phyloP scores from a whole-genome alignment of 257 asterid species.

The Nicotiana obtusifolia region DNA sequence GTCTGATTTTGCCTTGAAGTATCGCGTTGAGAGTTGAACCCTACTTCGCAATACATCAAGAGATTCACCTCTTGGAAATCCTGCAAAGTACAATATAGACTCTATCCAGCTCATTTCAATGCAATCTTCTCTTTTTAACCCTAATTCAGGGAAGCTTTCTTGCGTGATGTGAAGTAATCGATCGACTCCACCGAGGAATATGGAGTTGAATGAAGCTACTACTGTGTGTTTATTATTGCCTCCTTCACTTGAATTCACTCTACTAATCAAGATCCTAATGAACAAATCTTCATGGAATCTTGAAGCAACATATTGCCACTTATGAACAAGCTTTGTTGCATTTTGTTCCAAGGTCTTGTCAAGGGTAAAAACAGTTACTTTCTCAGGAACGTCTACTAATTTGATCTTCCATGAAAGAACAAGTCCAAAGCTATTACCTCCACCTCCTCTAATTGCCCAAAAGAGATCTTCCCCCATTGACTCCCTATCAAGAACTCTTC shows the following conservation, averaged over 20 bases:
- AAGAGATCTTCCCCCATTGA: slow-evolving; percentile 11
- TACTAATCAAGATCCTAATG: slow-evolving; percentile 1
- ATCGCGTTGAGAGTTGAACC: not conserved
- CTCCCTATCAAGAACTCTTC: slow-evolving; percentile 1
- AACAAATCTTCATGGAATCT: slow-evolving; percentile 10
- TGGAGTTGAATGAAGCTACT: slow-evolving; percentile 2
- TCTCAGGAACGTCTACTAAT: slow-evolving; percentile 4
- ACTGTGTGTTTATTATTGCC: not conserved
- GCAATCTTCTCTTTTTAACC: not conserved
- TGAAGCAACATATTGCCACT: slow-evolving; percentile 13
- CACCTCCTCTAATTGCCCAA: slow-evolving; percentile 19
- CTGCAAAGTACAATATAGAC: slow-evolving; percentile 8
- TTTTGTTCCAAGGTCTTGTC: not conserved
- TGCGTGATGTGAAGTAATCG: slow-evolving; percentile 5
- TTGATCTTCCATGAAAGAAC: slow-evolving; percentile 12
- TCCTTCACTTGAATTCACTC: not conserved
- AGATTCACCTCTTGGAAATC: not conserved
- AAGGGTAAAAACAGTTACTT: slow-evolving; percentile 11
- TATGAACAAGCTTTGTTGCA: slow-evolving; percentile 4
- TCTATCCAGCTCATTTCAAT: slow-evolving; percentile 15
- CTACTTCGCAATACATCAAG: not conserved
- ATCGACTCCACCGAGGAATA: not conserved
- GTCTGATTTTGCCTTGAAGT: slow-evolving; percentile 15
- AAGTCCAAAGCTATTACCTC: slow-evolving; percentile 13
- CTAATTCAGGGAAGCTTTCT: slow-evolving; percentile 4